These are phyloP conservation scores for Melocanna baccifera DNA, from an alignment of 176 grass and related monocot genomes.

Conservation along the genomic window DNA sequence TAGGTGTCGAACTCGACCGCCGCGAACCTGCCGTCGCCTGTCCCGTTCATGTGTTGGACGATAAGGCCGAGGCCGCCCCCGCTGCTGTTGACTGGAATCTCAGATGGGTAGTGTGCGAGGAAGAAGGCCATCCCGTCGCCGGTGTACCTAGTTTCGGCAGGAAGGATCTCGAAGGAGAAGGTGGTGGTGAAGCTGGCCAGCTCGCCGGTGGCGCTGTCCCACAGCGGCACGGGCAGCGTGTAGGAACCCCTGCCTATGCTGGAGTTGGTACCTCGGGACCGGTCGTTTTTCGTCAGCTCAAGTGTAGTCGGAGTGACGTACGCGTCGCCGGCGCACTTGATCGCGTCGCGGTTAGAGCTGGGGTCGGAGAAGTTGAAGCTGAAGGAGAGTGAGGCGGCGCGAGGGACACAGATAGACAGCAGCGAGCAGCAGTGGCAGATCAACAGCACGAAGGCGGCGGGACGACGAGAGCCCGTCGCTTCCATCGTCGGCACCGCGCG, in stretches of 20 bases:
- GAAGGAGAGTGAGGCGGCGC: constrained; percentile 23
- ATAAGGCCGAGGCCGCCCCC: constrained; percentile 29
- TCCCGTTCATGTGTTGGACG: background rate
- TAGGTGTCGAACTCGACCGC: constrained; percentile 65
- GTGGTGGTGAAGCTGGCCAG: constrained; percentile 30
- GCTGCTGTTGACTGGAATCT: background rate
- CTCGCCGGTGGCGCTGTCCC: constrained; percentile 24
- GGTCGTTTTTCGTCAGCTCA: background rate
- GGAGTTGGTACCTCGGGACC: rapidly evolving
- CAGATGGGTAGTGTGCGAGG: constrained; percentile 25
- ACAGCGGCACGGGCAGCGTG: constrained; percentile 18
- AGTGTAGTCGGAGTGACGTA: rapidly evolving
- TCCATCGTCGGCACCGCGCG: too few species aligned
- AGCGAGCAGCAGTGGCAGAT: background rate
- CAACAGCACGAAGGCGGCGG: too few species aligned
- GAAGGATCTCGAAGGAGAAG: constrained; percentile 31
- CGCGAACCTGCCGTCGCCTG: background rate
- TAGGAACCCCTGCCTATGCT: constrained; percentile 19
- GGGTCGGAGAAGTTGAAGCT: constrained; percentile 14
- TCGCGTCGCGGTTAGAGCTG: background rate
- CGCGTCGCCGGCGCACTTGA: too few species aligned
- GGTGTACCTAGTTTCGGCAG: too few species aligned
- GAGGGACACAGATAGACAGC: background rate
- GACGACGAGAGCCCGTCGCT: too few species aligned
- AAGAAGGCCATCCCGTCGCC: constrained; percentile 64